Conservation (phyloP, 176 grass and related monocot species). For the Sorghum bicolor region DNA sequence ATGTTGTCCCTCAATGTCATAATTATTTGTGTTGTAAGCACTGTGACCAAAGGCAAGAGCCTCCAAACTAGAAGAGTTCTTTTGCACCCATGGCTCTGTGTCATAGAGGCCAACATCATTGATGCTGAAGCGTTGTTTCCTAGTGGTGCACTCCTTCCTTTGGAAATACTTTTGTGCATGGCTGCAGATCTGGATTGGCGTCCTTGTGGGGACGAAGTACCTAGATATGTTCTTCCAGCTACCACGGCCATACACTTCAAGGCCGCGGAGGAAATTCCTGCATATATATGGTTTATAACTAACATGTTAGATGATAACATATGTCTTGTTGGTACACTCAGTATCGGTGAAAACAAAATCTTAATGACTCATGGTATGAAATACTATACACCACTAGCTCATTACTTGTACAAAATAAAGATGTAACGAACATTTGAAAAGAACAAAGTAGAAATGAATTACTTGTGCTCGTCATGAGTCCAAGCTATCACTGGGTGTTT, state of each 20-base stretch:
- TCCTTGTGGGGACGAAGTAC: background rate
- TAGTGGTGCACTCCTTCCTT: background rate
- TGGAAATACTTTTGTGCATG: background rate
- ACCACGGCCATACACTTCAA: background rate
- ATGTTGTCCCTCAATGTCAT: background rate
- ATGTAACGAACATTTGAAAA: background rate
- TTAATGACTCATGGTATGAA: background rate
- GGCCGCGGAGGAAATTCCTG: conserved; percentile 12
- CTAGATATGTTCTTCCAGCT: conserved; percentile 15
- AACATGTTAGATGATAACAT: background rate
- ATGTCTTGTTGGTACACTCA: background rate
- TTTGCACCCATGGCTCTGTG: background rate
- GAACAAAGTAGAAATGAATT: background rate
- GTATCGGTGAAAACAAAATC: background rate
- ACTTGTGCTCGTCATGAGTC: conserved; percentile 26
- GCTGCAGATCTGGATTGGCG: background rate
- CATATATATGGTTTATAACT: background rate
- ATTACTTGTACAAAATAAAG: background rate
- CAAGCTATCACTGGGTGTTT: background rate
- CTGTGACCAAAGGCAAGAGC: too few species aligned
- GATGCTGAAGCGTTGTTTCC: background rate
- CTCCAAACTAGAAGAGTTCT: background rate
- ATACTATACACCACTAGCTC: background rate
- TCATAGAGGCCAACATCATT: background rate
- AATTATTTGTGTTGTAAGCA: background rate